Evolutionary conservation across 768 basidiomycete species (phyloP).

Genomic region (Trametes punicea): DNA sequence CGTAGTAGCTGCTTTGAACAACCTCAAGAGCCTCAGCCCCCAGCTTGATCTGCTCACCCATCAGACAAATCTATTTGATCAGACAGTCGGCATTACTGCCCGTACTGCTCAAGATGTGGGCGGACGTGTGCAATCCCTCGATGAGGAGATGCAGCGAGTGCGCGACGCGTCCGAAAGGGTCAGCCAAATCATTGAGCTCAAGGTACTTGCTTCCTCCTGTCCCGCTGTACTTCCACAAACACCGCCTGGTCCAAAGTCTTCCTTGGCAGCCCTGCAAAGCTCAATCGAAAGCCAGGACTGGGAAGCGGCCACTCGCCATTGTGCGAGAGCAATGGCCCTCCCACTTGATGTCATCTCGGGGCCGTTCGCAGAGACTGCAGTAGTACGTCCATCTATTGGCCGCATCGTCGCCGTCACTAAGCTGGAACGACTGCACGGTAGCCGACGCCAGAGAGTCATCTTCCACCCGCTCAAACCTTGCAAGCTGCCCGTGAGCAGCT

Average conservation of each 20-base stretch:
- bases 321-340: constrained; percentile 85
- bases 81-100: constrained; percentile 67
- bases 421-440: constrained; percentile 32
- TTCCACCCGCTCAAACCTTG: constrained; percentile 83
- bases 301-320: constrained; percentile 92
- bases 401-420: not conserved
- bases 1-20: constrained; percentile 56
- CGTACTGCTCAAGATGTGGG: constrained; percentile 85
- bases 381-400: constrained; percentile 48
- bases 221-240: not conserved
- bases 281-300: constrained; percentile 84
- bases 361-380: constrained; percentile 80
- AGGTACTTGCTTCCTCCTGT: constrained; percentile 46
- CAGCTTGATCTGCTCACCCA: constrained; percentile 57
- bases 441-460: constrained; percentile 88
- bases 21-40: constrained; percentile 58
- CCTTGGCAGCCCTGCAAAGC: constrained; percentile 52
- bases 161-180: constrained; percentile 89
- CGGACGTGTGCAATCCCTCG: constrained; percentile 83
- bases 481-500: constrained; percentile 71
- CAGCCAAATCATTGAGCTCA: constrained; percentile 91
- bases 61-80: constrained; percentile 53
- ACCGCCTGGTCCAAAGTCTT: constrained; percentile 52
- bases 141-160: constrained; percentile 91
- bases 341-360: constrained; percentile 76